A percentile compares a stretch with the other conserved stretches of the same genome.
These are phyloP conservation scores for Solanum gracilifrons DNA, from an alignment of 257 asterid genomes.

Conservation along the genomic window DNA sequence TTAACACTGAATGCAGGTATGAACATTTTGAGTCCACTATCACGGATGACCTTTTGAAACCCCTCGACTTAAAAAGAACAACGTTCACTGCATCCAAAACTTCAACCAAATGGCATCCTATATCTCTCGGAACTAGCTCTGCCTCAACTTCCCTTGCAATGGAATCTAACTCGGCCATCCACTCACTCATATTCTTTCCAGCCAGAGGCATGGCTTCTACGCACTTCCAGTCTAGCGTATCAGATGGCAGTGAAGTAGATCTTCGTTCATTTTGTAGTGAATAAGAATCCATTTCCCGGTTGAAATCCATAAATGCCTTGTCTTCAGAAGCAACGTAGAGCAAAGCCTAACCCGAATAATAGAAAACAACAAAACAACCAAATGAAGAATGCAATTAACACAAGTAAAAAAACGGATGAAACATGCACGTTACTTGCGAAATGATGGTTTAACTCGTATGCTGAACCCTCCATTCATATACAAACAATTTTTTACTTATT, in stretches of 20 bases:
- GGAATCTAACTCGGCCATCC: constrained; percentile 68
- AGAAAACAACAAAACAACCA: background rate
- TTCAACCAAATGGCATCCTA: constrained; percentile 71
- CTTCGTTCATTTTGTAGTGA: constrained; percentile 51
- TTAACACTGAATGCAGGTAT: constrained; percentile 77
- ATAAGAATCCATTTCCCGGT: constrained; percentile 53
- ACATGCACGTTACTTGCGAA: background rate
- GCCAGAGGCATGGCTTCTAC: constrained; percentile 62
- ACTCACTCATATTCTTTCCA: constrained; percentile 60
- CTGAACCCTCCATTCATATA: background rate
- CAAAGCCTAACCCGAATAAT: constrained; percentile 38
- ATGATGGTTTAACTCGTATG: background rate
- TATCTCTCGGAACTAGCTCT: constrained; percentile 69
- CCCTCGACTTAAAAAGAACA: constrained; percentile 61
- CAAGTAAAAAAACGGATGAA: background rate
- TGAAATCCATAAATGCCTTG: constrained; percentile 58
- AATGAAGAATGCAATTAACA: background rate
- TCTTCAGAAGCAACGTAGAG: constrained; percentile 85
- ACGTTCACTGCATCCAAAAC: constrained; percentile 82
- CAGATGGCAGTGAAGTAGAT: constrained; percentile 15
- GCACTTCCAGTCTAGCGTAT: constrained; percentile 31
- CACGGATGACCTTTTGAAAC: constrained; percentile 68
- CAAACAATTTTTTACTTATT: background rate
- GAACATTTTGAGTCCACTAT: constrained; percentile 65
- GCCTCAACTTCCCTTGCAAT: constrained; percentile 89